Base-by-base conservation (phyloP, 306 rosid species). In the Geum urbanum region DNA sequence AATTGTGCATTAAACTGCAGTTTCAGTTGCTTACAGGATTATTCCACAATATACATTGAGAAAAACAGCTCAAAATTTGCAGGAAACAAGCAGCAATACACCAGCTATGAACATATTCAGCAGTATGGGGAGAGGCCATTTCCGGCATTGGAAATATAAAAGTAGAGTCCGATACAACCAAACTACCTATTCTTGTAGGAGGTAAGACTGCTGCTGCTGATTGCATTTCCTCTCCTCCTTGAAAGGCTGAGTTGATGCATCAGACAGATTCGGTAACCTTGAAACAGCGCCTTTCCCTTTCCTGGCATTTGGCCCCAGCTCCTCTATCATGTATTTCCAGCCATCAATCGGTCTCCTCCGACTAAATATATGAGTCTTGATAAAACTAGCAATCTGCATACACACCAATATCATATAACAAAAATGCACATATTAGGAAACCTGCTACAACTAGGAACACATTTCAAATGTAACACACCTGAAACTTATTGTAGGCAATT, bases 281-380 rank as follows among this genome's bases (percentile, higher is more conserved):
- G 96, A 70, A 70, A 90, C 96, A 78, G 95, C 77, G 47, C 97
- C 97, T 76, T 83, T 90, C 50, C 98, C 98, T 85, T 80, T 90
- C 89, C 76, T 85, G 13, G 98, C 96, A 73, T 94, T 94, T 56
- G 98, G 98, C 61, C 98, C 98, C 57, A 94, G 83, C 77, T 86
- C 90, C 86, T 94, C 98, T 76, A 90, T 90, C 98, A 94, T 88
- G 85, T 94, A 90, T 80, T 86, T 94, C 97, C 98, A 90, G 50
- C 97, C 98, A 72, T 94, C 97, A 27, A 90, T 84, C 24, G 98
- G 97, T 78, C 98, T 84, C 77, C 96, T 84, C 72, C 98, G 77
- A 80, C 97, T 94, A 76, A 94, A 94, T 78, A 94, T 88, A 79
- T 90, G 96, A 44, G 94, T 85, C 87, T 94, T 90, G 85, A 90